phyloP scores from a whole-genome alignment of 345 rosid species.

The Hibiscus tridactylites region DNA sequence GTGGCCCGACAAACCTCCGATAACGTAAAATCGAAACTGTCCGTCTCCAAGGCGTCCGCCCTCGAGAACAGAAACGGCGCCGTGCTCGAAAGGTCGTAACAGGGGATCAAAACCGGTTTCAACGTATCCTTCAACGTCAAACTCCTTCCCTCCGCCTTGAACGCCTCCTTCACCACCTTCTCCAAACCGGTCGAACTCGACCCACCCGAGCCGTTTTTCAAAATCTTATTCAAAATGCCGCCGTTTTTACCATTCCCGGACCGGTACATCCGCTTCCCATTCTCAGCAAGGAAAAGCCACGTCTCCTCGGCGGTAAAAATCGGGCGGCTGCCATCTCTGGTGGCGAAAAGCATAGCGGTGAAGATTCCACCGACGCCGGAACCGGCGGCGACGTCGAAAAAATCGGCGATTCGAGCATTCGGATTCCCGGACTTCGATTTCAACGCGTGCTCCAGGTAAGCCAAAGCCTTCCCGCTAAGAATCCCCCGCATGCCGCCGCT shows the following conservation, averaged over 20 bases:
- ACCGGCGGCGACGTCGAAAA: slow-evolving; percentile 88
- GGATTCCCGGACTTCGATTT: slow-evolving; percentile 80
- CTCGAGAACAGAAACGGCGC: slow-evolving; percentile 93
- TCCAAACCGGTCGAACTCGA: slow-evolving; percentile 42
- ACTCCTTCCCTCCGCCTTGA: slow-evolving; percentile 35
- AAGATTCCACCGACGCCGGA: slow-evolving; percentile 86
- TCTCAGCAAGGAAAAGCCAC: slow-evolving; percentile 75
- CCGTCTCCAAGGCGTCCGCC: slow-evolving; percentile 90
- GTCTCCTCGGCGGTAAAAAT: slow-evolving; percentile 79
- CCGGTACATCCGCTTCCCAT: slow-evolving; percentile 55
- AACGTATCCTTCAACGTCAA: slow-evolving; percentile 82
- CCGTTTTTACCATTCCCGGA: slow-evolving; percentile 21
- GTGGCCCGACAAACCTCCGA: slow-evolving; percentile 96
- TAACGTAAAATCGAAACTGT: slow-evolving; percentile 71
- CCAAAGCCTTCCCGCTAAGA: slow-evolving; percentile 78
- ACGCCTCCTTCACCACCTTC: slow-evolving; percentile 61
- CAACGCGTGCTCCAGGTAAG: slow-evolving; percentile 73
- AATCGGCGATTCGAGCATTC: slow-evolving; percentile 82
- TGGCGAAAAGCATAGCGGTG: slow-evolving; percentile 83
- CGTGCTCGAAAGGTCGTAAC: slow-evolving; percentile 77
- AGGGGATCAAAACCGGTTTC: slow-evolving; percentile 82
- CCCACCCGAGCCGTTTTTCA: slow-evolving; percentile 36
- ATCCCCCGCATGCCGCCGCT: slow-evolving; percentile 91
- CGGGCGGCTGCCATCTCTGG: slow-evolving; percentile 65
- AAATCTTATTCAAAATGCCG: slow-evolving; percentile 41